Evolutionary conservation across 2,329 filamentous ascomycete genomes (phyloP), one percentile per base, ranked within the genome.

Genomic region (Proliferodiscus dingleyae): DNA sequence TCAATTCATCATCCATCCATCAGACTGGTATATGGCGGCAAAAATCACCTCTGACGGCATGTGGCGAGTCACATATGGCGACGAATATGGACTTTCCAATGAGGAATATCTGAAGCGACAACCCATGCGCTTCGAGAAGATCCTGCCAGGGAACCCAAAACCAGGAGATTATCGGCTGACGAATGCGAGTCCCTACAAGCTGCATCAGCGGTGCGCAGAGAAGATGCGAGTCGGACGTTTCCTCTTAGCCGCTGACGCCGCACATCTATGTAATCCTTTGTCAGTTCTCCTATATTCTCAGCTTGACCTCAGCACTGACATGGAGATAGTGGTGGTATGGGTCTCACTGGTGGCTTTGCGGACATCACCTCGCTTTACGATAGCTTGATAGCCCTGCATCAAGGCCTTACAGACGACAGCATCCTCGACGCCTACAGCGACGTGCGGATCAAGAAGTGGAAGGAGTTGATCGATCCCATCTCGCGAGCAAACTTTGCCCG

Each of bases 1-100:
- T 10, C 80, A 80, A 59, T 82, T 82, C 60, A 76, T 81, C 51
- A 69, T 82, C 24, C 71, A 84, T 52, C 79, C 78, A 0, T 72
- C 77, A 18, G 69, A 84, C 55, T 83, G 77, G 62, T 68, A 77
- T 66, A 80, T 83, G 78, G 77, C 77, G 2, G 79, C 80, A 2
- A 73, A 69, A 33, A 77, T 84, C 50, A 78, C 73, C 1, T 65
- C 64, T 2, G 77, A 82, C 43, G 78, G 77, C 0, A 62, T 84
- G 8, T 84, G 80, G 66, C 74, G 80, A 11, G 74, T 84, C 28
- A 80, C 80, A 0, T 84, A 84, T 54, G 79, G 78, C 42, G 81
- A 84, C 52, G 64, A 64, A 1, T 66, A 71, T 0, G 73, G 71
- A 2, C 67, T 83, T 10, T 72, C 70, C 0, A 64, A 60, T 28